Base-by-base conservation (phyloP, 352 stramenopile species). In the Phytophthora tentaculata region DNA sequence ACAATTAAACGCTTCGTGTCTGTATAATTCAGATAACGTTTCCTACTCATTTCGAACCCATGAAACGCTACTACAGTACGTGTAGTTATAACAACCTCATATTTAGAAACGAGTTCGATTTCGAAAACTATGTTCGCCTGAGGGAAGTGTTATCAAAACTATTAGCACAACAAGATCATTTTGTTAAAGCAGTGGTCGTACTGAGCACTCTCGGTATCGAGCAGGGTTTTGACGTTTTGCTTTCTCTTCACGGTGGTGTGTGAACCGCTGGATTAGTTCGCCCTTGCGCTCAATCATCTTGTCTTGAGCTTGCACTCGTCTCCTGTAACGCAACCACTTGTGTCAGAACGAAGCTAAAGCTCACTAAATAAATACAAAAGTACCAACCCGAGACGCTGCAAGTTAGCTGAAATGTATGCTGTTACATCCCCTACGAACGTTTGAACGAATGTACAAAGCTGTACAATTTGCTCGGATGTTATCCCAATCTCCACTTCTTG, bases 281-380 rank as follows among this genome's bases (percentile, higher is more conserved):
- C 84, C 81, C 51, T 87, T 89, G 16, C 81, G 71, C 63, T 87
- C 79, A 47, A 87, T 80, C 20, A 81, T 86, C 48, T 86, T 89
- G 20, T 77, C 71, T 56, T 83, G 68, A 0, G 69, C 68, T 56
- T 74, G 50, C 7, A 63, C 59, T 69, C 76, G 70, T 60, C 77
- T 86, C 54, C 78, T 85, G 39, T 43, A 50, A 28, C 41, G 23
- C 12, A 61, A 71, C 52, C 16, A 5, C 6, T 65, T 45, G 17
- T 24, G 56, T 56, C 23, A 48, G 13, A 67, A 44, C 13, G 20
- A 56, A 24, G 17, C 26, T 55, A 16, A 32, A 52, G 35, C 19
- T 17, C 26, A 54, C 26, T 29, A 23, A 43, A 23, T 26, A 44
- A 56, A 51, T n/a, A 20, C 43, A 43, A 24, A 23, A 61, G 61